Evolutionary conservation across 2,329 filamentous ascomycete species (phyloP).

Genomic region (Didymellaceae sp.): DNA sequence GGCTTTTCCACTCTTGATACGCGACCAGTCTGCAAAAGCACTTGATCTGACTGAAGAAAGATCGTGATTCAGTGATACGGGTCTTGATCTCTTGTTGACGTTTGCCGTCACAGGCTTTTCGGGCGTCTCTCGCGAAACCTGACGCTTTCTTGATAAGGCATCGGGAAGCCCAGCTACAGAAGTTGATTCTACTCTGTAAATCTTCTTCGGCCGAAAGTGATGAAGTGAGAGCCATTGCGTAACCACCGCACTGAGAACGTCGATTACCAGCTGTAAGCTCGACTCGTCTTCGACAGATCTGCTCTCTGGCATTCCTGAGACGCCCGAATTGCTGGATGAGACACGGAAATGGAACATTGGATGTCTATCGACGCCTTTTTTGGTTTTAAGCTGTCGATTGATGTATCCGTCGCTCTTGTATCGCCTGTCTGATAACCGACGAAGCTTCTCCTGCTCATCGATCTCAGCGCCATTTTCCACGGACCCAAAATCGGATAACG

Average conservation of each 20-base stretch:
- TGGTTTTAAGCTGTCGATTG: constrained; percentile 59
- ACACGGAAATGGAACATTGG: constrained; percentile 89
- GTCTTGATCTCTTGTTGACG: constrained; percentile 33
- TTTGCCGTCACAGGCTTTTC: not conserved
- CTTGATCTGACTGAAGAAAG: constrained; percentile 5
- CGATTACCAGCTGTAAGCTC: constrained; percentile 62
- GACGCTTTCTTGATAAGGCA: not conserved
- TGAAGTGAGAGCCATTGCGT: constrained; percentile 78
- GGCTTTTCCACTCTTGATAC: constrained; percentile 52
- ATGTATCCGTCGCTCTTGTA: constrained; percentile 59
- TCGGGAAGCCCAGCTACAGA: too few species aligned
- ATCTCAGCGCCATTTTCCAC: constrained; percentile 55
- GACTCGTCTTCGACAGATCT: constrained; percentile 31
- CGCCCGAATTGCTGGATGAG: constrained; percentile 42
- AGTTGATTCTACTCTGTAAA: not conserved
- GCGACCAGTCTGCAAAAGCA: constrained; percentile 50
- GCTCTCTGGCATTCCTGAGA: constrained; percentile 24
- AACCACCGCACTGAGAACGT: constrained; percentile 72
- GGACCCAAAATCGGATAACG: constrained; percentile 76
- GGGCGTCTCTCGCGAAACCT: not conserved
- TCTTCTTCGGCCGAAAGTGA: constrained; percentile 65
- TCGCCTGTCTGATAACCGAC: constrained; percentile 47
- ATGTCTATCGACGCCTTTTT: constrained; percentile 78
- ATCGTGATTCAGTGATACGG: not conserved
- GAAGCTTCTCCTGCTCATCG: constrained; percentile 47